Evolutionary conservation across 352 stramenopile genomes (phyloP).

Genomic region (Pythium aristosporum): DNA sequence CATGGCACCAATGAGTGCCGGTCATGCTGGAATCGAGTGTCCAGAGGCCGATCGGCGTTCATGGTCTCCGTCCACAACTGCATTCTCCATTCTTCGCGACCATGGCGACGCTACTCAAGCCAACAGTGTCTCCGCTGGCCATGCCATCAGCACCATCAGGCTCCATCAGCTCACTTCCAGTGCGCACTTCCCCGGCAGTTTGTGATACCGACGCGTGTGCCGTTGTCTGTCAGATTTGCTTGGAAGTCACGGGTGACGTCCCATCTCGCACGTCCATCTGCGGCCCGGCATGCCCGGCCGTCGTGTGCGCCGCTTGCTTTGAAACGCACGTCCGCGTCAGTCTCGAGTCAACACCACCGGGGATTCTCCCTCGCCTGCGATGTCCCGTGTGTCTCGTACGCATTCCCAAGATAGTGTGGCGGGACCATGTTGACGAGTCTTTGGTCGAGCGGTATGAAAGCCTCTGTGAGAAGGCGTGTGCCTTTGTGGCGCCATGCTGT

Average conservation of each 20-base stretch:
- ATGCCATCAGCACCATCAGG: not conserved
- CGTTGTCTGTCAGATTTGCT: slow-evolving; percentile 18
- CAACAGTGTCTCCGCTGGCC: not conserved
- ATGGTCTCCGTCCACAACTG: not conserved
- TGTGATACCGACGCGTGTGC: not conserved
- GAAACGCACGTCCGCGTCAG: slow-evolving; percentile 5
- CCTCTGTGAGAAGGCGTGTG: slow-evolving; percentile 19
- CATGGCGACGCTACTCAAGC: not conserved
- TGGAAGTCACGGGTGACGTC: not conserved
- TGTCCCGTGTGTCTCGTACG: slow-evolving; percentile 25
- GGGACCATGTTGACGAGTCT: not conserved
- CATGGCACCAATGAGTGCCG: no score
- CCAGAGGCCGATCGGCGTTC: no score
- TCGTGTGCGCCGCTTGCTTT: slow-evolving; percentile 19
- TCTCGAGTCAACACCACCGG: slow-evolving; percentile 1
- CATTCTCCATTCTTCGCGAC: not conserved
- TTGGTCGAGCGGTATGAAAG: not conserved
- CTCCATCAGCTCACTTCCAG: not conserved
- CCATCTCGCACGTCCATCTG: not conserved
- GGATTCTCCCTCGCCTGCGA: slow-evolving; percentile 24
- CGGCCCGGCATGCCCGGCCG: slow-evolving; percentile 1
- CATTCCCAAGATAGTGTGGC: slow-evolving; percentile 19
- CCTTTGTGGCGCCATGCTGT: slow-evolving; percentile 27
- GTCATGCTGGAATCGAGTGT: no score
- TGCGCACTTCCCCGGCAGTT: not conserved